Conservation (phyloP, 2,329 filamentous ascomycete species). For the Fusarium oligoseptatum region DNA sequence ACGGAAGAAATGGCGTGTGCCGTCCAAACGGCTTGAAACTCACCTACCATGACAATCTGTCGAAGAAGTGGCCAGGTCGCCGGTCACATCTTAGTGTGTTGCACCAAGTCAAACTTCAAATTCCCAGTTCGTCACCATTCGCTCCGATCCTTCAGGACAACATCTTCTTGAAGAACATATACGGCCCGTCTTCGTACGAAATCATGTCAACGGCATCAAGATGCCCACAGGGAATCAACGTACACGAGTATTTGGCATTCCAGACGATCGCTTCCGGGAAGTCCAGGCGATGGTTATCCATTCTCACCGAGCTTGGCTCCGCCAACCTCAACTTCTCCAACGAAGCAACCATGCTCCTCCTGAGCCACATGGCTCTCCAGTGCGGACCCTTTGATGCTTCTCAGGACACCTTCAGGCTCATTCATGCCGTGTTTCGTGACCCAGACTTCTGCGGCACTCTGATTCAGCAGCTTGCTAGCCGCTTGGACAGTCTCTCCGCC, state of each 20-base stretch:
- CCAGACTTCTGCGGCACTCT: conserved; percentile 62
- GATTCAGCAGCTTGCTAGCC: conserved; percentile 58
- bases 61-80: conserved; percentile 37
- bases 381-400: conserved; percentile 60
- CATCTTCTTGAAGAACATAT: conserved; percentile 26
- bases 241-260: conserved; percentile 67
- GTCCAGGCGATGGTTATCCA: conserved; percentile 61
- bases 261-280: conserved; percentile 63
- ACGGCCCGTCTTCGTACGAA: conserved; percentile 66
- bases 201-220: conserved; percentile 63
- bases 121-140: conserved; percentile 37
- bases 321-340: conserved; percentile 72
- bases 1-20: conserved; percentile 40
- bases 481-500: conserved; percentile 59
- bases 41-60: conserved; percentile 31
- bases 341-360: conserved; percentile 62
- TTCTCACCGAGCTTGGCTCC: conserved; percentile 64
- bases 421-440: conserved; percentile 66
- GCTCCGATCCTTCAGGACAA: conserved; percentile 33
- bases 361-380: conserved; percentile 66
- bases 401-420: conserved; percentile 52
- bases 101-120: conserved; percentile 39
- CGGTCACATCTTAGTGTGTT: conserved; percentile 34
- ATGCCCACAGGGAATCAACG: conserved; percentile 62
- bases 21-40: conserved; percentile 42